These are phyloP conservation scores for Hymenoscyphus fructigenus DNA, from an alignment of 2,329 filamentous ascomycete genomes.

Conservation along the genomic window DNA sequence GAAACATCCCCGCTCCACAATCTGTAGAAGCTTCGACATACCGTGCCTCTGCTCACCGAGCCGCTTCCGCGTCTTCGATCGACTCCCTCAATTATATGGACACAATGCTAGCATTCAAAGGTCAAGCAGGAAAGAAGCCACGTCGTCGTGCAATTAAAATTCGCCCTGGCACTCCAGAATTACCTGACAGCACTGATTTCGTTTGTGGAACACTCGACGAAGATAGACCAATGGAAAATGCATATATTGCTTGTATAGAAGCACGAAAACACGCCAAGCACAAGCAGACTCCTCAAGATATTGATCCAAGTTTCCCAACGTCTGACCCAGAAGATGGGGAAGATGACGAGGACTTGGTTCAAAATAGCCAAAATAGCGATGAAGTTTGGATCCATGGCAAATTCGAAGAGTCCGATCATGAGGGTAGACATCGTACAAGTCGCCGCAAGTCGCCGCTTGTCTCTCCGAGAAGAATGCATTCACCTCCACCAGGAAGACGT, in stretches of 20 bases:
- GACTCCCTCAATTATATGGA: slow-evolving; percentile 44
- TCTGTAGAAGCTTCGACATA: slow-evolving; percentile 27
- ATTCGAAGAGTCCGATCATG: slow-evolving; percentile 65
- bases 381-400: slow-evolving; percentile 70
- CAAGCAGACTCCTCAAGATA: slow-evolving; percentile 85
- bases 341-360: slow-evolving; percentile 63
- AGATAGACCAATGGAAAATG: slow-evolving; percentile 89
- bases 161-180: slow-evolving; percentile 70
- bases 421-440: slow-evolving; percentile 52
- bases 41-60: slow-evolving; percentile 32
- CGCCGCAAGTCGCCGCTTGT: slow-evolving; percentile 44
- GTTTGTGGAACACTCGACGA: slow-evolving; percentile 98
- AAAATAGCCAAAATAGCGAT: slow-evolving; percentile 62
- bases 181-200: slow-evolving; percentile 97
- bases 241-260: slow-evolving; percentile 82
- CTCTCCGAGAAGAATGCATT: slow-evolving; percentile 57
- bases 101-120: slow-evolving; percentile 12
- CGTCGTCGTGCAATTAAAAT: slow-evolving; percentile 49
- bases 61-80: slow-evolving; percentile 62
- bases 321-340: slow-evolving; percentile 88
- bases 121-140: slow-evolving; percentile 18
- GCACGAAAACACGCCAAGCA: slow-evolving; percentile 80
- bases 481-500: slow-evolving; percentile 41
- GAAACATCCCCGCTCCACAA: slow-evolving; percentile 34
- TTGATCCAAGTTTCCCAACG: slow-evolving; percentile 94